Evolutionary conservation across 176 grass and related monocot genomes (phyloP).

Genomic region (Musa beccarii): DNA sequence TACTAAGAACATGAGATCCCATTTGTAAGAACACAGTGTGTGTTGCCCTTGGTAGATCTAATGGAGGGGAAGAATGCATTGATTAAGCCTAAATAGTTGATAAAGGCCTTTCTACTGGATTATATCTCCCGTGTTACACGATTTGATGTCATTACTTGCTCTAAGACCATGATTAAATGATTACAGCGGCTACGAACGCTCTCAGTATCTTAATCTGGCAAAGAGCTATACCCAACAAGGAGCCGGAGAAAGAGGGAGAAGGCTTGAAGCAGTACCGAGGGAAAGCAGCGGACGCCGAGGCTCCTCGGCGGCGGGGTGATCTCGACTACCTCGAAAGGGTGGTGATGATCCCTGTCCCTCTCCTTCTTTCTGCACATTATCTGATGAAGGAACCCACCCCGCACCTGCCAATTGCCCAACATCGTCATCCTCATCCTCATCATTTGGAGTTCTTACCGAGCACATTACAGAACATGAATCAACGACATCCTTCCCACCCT

Average conservation of each 20-base stretch:
- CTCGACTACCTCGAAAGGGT: constrained; percentile 87
- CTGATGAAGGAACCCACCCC: constrained; percentile 32
- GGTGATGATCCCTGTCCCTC: constrained; percentile 44
- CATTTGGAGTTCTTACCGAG: not conserved
- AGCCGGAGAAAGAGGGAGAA: no score
- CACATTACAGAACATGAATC: not conserved
- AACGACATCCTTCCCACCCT: constrained; percentile 21
- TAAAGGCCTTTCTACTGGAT: not conserved
- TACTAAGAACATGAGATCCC: no score
- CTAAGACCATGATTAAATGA: no score
- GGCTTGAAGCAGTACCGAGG: constrained; percentile 33
- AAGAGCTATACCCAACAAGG: no score
- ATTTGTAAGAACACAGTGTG: no score
- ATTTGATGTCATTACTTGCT: no score
- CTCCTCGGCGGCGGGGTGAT: constrained; percentile 75
- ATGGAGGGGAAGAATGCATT: no score
- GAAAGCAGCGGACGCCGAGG: constrained; percentile 91
- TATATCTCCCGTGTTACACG: not conserved
- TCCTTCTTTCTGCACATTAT: constrained; percentile 81
- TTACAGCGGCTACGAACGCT: no score
- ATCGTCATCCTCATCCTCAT: not conserved
- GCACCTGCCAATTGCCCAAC: not conserved
- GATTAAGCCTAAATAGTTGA: not conserved
- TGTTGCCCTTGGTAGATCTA: no score
- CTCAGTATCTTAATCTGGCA: no score